A percentile compares a stretch with the other conserved stretches of the same genome.
Conservation (phyloP, 208 protist genomes). For the Blastocrithidia nonstop region DNA sequence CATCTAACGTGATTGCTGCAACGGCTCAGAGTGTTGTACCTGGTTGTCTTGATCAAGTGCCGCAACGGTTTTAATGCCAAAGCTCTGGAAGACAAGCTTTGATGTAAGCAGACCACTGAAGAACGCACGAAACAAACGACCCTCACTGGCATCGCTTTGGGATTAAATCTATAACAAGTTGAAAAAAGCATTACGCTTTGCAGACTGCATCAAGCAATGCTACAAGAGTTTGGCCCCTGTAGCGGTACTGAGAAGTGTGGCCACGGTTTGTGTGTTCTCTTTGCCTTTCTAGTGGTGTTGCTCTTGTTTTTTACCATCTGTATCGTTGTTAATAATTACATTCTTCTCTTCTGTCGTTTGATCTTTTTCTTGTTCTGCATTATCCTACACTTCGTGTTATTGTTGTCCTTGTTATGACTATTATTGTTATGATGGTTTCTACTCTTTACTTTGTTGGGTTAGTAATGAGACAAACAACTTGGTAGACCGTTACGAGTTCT, state of each 20-base stretch:
- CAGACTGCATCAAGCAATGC: constrained; percentile 15
- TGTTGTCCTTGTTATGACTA: background rate
- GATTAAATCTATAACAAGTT: constrained; percentile 9
- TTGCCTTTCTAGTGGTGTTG: constrained; percentile 7
- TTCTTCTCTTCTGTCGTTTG: constrained; percentile 2
- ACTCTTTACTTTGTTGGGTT: too few relatives aligned
- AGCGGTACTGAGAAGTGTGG: constrained; percentile 10
- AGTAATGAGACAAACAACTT: background rate
- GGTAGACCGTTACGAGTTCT: constrained; percentile 14
- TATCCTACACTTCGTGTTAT: background rate
- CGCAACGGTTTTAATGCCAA: constrained; percentile 38
- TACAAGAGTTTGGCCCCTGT: constrained; percentile 35
- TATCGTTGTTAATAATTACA: constrained; percentile 7
- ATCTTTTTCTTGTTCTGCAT: constrained; percentile 7
- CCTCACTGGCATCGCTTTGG: background rate
- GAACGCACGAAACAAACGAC: constrained; percentile 23
- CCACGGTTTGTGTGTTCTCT: constrained; percentile 1
- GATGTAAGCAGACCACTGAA: constrained; percentile 37
- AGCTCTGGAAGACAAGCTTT: constrained; percentile 36
- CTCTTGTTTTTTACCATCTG: constrained; percentile 3
- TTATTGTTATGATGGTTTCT: background rate
- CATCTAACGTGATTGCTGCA: constrained; percentile 27
- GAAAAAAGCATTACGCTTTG: constrained; percentile 40
- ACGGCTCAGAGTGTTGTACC: background rate
- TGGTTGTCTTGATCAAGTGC: constrained; percentile 7